Percentiles rank a stretch among this genome's conserved stretches.
phyloP scores from a whole-genome alignment of 805 yeast genomes.

The Wickerhamiella qilinensis region DNA sequence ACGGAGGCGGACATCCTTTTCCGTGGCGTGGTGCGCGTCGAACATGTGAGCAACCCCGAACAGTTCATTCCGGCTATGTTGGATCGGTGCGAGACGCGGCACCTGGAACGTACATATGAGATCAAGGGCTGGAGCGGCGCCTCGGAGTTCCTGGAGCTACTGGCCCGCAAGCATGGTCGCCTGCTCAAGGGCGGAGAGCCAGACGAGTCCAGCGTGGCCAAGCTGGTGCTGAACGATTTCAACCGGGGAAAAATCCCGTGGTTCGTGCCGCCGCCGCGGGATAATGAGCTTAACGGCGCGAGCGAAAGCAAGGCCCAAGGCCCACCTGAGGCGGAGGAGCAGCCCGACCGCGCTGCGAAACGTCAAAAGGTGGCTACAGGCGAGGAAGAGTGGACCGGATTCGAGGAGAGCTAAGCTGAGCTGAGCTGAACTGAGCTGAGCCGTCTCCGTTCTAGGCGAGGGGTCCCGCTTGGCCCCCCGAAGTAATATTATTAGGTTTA shows the following conservation, averaged over 20 bases:
- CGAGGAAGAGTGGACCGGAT: background rate
- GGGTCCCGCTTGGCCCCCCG: no score
- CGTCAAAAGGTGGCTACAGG: background rate
- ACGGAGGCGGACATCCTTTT: conserved; percentile 81
- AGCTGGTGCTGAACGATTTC: conserved; percentile 80
- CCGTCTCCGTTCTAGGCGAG: no score
- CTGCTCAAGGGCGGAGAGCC: conserved; percentile 95
- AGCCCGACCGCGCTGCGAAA: no score
- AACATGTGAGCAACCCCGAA: conserved; percentile 88
- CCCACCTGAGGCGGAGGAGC: no score
- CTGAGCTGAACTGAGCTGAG: no score
- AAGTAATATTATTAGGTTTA: no score
- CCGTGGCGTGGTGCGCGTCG: conserved; percentile 98
- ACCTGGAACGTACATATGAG: conserved; percentile 90
- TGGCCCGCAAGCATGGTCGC: conserved; percentile 88
- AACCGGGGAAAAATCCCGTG: conserved; percentile 96
- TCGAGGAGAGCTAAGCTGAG: background rate
- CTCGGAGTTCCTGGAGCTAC: conserved; percentile 70
- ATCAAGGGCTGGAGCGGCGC: conserved; percentile 71
- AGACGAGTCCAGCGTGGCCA: conserved; percentile 85
- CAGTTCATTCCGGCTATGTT: conserved; percentile 83
- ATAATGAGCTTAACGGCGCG: no score
- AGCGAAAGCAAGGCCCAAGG: no score
- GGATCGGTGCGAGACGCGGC: conserved; percentile 71
- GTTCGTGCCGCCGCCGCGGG: conserved; percentile 90